Evolutionary conservation across 73 alveolate genomes (phyloP).

Genomic region (Urostyla sp.): DNA sequence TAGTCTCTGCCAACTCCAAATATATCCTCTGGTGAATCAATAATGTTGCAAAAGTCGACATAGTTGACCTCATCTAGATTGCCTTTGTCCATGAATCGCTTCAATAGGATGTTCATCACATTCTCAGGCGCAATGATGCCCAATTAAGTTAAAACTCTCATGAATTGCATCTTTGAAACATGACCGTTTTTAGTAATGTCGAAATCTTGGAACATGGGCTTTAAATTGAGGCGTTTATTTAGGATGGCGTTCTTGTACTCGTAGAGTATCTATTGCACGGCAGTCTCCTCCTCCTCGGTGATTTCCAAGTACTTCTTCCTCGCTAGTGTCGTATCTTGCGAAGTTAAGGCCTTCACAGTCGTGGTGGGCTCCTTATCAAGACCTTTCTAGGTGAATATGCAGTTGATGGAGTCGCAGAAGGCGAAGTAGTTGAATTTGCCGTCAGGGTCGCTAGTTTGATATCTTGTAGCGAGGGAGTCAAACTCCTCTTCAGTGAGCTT

Average conservation of each 20-base stretch:
- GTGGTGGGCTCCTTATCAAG: constrained; percentile 85
- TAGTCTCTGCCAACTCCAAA: constrained; percentile 80
- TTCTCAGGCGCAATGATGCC: constrained; percentile 79
- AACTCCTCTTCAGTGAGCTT: constrained; percentile 86
- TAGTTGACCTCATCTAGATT: constrained; percentile 92
- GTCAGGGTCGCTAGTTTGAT: constrained; percentile 68
- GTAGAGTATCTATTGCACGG: constrained; percentile 62
- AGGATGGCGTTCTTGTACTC: constrained; percentile 75
- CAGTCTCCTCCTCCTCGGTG: constrained; percentile 72
- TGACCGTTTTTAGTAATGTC: constrained; percentile 87
- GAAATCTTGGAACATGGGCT: constrained; percentile 89
- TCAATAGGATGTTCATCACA: constrained; percentile 71
- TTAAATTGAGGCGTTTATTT: constrained; percentile 77
- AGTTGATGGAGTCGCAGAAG: constrained; percentile 81
- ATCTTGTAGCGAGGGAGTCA: constrained; percentile 73
- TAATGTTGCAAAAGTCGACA: constrained; percentile 88
- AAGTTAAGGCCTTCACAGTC: constrained; percentile 68
- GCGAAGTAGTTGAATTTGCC: constrained; percentile 75
- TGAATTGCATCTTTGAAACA: constrained; percentile 85
- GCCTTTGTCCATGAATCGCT: constrained; percentile 92
- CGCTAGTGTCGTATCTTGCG: constrained; percentile 72
- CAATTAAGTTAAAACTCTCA: constrained; percentile 84
- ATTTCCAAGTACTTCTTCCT: constrained; percentile 79
- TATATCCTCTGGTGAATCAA: constrained; percentile 88
- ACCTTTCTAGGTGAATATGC: constrained; percentile 83